Conservation (phyloP, 2,329 filamentous ascomycete species). For the Fusarium keratoplasticum region DNA sequence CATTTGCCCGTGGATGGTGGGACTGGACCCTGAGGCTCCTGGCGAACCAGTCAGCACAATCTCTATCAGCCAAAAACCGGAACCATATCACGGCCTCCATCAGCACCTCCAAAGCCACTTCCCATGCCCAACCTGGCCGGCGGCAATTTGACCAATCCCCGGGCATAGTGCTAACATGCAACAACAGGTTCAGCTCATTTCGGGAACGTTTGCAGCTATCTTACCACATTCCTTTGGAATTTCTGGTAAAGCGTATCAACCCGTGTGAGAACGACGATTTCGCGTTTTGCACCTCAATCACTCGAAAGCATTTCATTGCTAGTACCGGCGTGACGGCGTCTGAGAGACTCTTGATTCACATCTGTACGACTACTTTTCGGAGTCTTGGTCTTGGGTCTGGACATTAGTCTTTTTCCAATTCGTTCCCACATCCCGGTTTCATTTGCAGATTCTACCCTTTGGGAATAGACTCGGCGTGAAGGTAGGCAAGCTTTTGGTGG, state of each 20-base stretch:
- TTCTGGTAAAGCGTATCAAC: conserved; percentile 50
- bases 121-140: conserved; percentile 2
- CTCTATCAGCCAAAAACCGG: not conserved
- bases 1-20: not conserved
- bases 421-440: conserved; percentile 46
- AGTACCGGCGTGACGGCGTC: conserved; percentile 56
- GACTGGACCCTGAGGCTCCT: not conserved
- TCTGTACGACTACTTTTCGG: conserved; percentile 53
- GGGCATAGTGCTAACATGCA: conserved; percentile 38
- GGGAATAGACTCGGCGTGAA: conserved; percentile 45
- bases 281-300: conserved; percentile 43
- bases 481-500: conserved; percentile 18
- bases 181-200: conserved; percentile 55
- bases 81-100: not conserved
- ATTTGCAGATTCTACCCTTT: conserved; percentile 45
- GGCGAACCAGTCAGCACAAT: not conserved
- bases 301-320: conserved; percentile 49
- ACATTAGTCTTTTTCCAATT: conserved; percentile 51
- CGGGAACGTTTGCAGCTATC: conserved; percentile 53
- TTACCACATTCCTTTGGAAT: conserved; percentile 56
- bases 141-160: not conserved
- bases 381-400: conserved; percentile 53
- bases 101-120: not conserved
- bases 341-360: conserved; percentile 50
- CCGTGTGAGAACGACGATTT: conserved; percentile 44